Evolutionary conservation across 306 rosid species (phyloP).

Genomic region (Gastrolobium bilobum): DNA sequence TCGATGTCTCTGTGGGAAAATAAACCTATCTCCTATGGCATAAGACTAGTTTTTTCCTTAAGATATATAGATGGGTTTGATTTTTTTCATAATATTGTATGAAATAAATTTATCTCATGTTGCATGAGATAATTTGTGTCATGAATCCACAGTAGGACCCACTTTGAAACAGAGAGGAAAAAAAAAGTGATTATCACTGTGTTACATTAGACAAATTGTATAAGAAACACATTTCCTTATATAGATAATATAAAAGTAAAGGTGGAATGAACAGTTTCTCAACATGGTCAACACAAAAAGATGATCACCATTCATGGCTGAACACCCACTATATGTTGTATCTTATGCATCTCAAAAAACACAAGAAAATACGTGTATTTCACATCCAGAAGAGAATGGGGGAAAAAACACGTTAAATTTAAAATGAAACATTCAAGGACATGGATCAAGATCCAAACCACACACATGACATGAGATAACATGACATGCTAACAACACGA

Average conservation of each 20-base stretch:
- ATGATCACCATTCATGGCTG: constrained; percentile 29
- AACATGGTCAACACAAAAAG: not conserved
- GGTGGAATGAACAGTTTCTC: not conserved
- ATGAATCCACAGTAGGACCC: too few relatives aligned
- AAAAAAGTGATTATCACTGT: too few relatives aligned
- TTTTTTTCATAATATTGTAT: too few relatives aligned
- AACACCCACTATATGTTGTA: constrained; percentile 2
- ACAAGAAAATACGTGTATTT: not conserved
- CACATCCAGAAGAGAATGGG: not conserved
- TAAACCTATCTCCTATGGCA: too few relatives aligned
- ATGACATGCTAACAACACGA: not conserved
- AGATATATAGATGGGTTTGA: too few relatives aligned
- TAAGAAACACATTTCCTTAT: too few relatives aligned
- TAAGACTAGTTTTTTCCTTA: too few relatives aligned
- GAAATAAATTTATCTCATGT: too few relatives aligned
- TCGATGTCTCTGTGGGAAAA: too few relatives aligned
- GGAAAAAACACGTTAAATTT: not conserved
- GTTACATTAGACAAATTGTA: too few relatives aligned
- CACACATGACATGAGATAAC: not conserved
- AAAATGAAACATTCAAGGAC: constrained; percentile 12
- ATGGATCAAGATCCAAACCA: constrained; percentile 47
- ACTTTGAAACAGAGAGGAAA: too few relatives aligned
- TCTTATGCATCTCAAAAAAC: not conserved
- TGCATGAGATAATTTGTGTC: too few relatives aligned
- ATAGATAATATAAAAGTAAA: not conserved